Conservation (phyloP, 2,329 filamentous ascomycete species). For the Calonectria pseudoturangicola region DNA sequence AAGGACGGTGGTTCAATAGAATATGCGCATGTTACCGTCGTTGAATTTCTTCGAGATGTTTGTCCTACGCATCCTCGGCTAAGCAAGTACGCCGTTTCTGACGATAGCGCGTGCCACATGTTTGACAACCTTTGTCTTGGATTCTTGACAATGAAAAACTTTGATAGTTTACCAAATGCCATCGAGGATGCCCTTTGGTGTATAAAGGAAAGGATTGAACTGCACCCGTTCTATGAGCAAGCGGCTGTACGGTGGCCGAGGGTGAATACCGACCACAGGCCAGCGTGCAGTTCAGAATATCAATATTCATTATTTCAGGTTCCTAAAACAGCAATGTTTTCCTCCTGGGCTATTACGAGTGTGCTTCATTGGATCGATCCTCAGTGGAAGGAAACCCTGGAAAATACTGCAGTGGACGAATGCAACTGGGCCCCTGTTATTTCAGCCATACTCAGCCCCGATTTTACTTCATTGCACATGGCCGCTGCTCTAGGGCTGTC, state of each 20-base stretch:
- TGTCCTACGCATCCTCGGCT: conserved; percentile 1
- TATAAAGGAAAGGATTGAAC: conserved; percentile 8
- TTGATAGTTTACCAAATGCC: background rate
- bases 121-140: background rate
- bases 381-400: background rate
- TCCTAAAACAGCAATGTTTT: background rate
- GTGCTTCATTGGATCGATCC: conserved; percentile 2
- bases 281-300: background rate
- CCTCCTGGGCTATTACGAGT: background rate
- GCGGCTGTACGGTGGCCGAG: background rate
- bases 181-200: background rate
- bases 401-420: background rate
- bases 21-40: conserved; percentile 1
- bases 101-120: background rate
- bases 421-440: background rate
- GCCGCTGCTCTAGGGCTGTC: background rate
- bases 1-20: background rate
- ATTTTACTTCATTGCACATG: conserved; percentile 5
- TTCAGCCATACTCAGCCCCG: background rate
- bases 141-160: background rate
- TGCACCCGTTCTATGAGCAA: conserved; percentile 3
- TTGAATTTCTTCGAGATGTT: conserved; percentile 12
- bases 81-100: background rate
- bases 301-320: background rate
- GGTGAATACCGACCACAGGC: background rate